Base-by-base conservation (phyloP, 2,329 filamentous ascomycete genomes). In the Phialemonium atrogriseum region DNA sequence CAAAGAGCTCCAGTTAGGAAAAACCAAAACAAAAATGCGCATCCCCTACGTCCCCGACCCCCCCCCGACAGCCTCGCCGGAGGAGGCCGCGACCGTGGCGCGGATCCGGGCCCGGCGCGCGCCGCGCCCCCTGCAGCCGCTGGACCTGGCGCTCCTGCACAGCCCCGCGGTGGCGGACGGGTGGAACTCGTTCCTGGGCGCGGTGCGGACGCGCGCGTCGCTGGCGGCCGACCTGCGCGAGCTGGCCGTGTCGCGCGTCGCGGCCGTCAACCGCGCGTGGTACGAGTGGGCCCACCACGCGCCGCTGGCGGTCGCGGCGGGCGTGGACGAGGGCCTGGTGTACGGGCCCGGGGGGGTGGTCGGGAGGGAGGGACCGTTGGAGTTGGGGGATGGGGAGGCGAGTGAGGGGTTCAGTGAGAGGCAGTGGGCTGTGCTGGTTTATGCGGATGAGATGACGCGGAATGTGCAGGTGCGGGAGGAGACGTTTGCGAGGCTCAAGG, bases 221-320 rank as follows among this genome's bases (percentile, higher is more conserved):
- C 47, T 80, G 5, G 33, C 57, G 4, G 67, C 64, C 29, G 66
- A 72, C 44, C 50, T 86, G 32, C 77, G 83, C 43, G 85, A 94
- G 62, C 65, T 88, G 12, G 80, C 83, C 42, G 88, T 94, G 45
- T 85, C 77, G 48, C 73, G 85, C 29, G 82, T 93, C 10, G 86
- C 86, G 10, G 77, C 81, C 11, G 70, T 85, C 46, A 94, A 93
- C 57, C 58, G 69, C 12, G 86, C 86, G 2, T 85, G 81, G 77
- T 93, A 87, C 56, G 86, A 94, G 55, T 93, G 84, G 85, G 71
- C 62, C 21, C 74, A 84, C 33, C 86, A 94, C 51, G 78, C 77
- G 11, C 84, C 84, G 2, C 64, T 89, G 10, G 69, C 70, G 5
- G 60, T 65, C 7, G 59, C 60, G 13, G 77, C 68, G 0, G 77